Evolutionary conservation across 2,329 filamentous ascomycete genomes (phyloP).

Genomic region (Diaporthe capsici): DNA sequence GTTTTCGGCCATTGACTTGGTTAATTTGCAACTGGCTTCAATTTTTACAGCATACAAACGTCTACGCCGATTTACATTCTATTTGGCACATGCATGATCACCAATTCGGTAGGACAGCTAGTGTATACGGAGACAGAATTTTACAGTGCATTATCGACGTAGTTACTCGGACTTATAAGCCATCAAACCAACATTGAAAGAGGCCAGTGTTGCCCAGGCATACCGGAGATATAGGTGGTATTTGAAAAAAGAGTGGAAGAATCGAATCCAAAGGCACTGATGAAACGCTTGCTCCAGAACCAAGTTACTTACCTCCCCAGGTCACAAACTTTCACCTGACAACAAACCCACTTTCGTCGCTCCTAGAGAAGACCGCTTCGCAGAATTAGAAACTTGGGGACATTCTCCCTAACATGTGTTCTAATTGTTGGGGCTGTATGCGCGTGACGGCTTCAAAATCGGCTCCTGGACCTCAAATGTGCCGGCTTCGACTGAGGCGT

Average conservation of each 20-base stretch:
- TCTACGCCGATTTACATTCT: not conserved
- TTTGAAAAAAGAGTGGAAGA: not conserved
- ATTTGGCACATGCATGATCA: not conserved
- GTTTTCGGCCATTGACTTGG: not conserved
- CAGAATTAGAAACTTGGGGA: not conserved
- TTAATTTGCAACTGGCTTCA: too few relatives aligned
- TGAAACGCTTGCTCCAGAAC: not conserved
- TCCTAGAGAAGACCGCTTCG: accelerated
- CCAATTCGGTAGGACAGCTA: not conserved
- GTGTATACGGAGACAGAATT: not conserved
- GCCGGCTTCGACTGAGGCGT: not conserved
- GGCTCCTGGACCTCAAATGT: not conserved
- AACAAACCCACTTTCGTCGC: not conserved
- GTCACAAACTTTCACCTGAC: too few relatives aligned
- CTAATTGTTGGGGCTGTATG: not conserved
- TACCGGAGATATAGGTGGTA: not conserved
- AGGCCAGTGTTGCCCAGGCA: not conserved
- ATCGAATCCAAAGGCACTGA: not conserved
- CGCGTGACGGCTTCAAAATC: not conserved
- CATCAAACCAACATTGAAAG: not conserved
- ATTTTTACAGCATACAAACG: not conserved
- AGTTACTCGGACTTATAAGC: not conserved
- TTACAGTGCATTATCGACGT: not conserved
- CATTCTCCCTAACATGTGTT: not conserved
- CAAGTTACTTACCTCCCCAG: not conserved